Conservation (phyloP, 2,329 filamentous ascomycete species). For the Botrytis medusae region DNA sequence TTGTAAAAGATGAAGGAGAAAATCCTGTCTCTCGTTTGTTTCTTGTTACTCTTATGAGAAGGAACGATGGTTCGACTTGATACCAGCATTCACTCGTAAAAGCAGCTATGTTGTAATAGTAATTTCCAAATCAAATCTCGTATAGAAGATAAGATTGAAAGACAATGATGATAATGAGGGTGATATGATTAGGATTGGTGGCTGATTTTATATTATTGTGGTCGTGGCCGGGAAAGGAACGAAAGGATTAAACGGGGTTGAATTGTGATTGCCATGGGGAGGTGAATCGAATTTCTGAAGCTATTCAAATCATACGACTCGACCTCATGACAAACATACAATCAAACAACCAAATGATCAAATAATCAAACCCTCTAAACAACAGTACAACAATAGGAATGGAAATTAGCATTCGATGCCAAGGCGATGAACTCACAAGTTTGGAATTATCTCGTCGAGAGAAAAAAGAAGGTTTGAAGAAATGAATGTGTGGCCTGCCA, state of each 20-base stretch:
- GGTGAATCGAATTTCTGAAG: constrained; percentile 17
- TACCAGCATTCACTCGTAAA: constrained; percentile 12
- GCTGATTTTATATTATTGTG: neutral
- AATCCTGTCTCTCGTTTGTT: neutral
- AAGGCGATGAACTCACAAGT: constrained; percentile 7
- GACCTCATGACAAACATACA: neutral
- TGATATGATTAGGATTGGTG: neutral
- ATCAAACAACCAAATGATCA: constrained; percentile 8
- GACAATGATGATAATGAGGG: neutral
- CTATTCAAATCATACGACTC: constrained; percentile 16
- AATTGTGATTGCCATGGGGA: neutral
- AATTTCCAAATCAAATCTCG: neutral
- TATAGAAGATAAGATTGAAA: neutral
- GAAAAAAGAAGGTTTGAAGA: neutral
- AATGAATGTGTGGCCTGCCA: constrained; percentile 17
- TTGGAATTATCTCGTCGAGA: constrained; percentile 4
- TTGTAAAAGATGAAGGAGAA: neutral
- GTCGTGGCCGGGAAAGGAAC: neutral
- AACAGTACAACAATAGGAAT: neutral
- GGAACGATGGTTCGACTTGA: constrained; percentile 16
- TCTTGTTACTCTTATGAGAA: constrained; percentile 6
- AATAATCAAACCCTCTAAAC: neutral
- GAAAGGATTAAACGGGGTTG: neutral
- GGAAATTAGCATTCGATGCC: neutral
- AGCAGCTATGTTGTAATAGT: neutral